Evolutionary conservation across 331 rosid species (phyloP), one percentile per base, ranked within the genome.

Genomic region (Pyracantha coccinea): DNA sequence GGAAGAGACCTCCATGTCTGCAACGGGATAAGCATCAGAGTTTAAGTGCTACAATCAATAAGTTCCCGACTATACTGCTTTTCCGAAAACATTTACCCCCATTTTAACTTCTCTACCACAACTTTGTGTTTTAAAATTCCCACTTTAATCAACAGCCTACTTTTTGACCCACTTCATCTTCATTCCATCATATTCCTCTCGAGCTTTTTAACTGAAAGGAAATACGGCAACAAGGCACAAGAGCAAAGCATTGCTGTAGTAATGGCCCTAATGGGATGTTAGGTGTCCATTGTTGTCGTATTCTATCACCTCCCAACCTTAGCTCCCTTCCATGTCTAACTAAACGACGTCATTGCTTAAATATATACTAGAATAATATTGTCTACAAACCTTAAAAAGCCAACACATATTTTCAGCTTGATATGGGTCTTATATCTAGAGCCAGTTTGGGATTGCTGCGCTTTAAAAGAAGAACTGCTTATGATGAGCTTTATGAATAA

Each of bases 1-100:
- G 99, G 99, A 73, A 94, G 92, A 71, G 97, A 92, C 84, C 99
- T 89, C 99, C 99, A 94, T 6, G 99, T 92, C 99, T 94, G 91
- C 83, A 79, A 72, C 61, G 58, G 35, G 82, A 75, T 35, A 75
- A 27, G 20, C 23, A 78, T 70, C 71, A 69, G 69, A 10, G 74
- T 73, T 76, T 76, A 8, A 77, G 68, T 75, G 38, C 69, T 20
- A 65, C 20, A 35, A 74, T 32, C 79, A 8, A 57, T 25, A 58
- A 27, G 27, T 58, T 38, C 29, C 58, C 44, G 31, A 62, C 45
- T 47, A 8, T 14, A 64, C 25, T 2, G 21, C 25, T 75, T 21
- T n/a, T 65, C 45, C 1, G 4, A 3, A 6, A 52, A n/a, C 23
- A 10, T 54, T 4, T 19, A 15, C 31, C 1, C 44, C 38, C 7